Evolutionary conservation across 2,329 filamentous ascomycete genomes (phyloP), one percentile per base, ranked within the genome.

Genomic region (Curvularia spicifera): DNA sequence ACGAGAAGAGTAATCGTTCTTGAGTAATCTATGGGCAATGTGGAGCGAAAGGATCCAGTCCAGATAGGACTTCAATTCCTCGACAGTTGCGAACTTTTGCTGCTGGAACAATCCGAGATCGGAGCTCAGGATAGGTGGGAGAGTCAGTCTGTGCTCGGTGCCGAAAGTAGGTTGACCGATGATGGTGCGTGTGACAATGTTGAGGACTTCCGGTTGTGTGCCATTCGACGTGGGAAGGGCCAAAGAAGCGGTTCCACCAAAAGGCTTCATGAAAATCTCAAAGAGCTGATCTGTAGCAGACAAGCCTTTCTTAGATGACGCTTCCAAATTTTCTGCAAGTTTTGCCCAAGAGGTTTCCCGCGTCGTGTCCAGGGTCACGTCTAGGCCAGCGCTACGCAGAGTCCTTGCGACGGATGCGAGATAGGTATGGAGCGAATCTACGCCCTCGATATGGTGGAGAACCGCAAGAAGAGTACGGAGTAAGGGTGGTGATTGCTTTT

Each of bases 381-480:
- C 53, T 6, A 77, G 57, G 9, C 76, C 72, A 37, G 74, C 74
- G 33, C 63, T 71, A 1, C 52, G 57, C 18, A 78, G 48, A 6
- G 67, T 69, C 15, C 53, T 60, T 3, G 63, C 59, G 6, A 68
- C 46, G 2, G 50, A 40, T 10, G 60, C 57, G 3, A 81, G 61
- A 50, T 79, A 76, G 1, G 48, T 52, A 51, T 78, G 72, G 6
- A 81, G 64, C 0, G 71, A 71, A 15, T 71, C 68, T 3, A 80
- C 68, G 10, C 74, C 73, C 4, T 70, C 65, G 5, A 77, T 61
- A 59, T 88, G 86, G 51, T 84, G 79, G 12, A 86, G 73, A 42
- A 84, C 80, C 3, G 80, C 79, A 15, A 87, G 74, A 6, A 89
- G 74, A 2, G 87, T 85, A 12, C 85, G 83, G 18, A 91, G 75